Percentiles rank a stretch among this genome's conserved stretches.
Conservation (phyloP, 2,329 filamentous ascomycete species). For the Colletotrichum caudatum region DNA sequence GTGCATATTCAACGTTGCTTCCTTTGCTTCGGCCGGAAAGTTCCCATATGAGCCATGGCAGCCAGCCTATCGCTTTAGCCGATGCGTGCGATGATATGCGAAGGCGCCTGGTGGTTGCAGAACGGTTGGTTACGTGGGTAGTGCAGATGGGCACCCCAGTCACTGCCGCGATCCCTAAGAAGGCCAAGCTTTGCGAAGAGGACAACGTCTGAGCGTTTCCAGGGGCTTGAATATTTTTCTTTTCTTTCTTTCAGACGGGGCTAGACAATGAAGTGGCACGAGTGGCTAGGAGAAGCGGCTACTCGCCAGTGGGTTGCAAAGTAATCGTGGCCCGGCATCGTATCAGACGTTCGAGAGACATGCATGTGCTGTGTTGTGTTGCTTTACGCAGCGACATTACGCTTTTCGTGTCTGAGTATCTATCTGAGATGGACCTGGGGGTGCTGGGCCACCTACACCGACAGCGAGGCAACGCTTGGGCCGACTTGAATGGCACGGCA, state of each 20-base stretch:
- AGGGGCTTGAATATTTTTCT: constrained; percentile 23
- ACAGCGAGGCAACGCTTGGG: constrained; percentile 17
- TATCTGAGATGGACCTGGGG: background rate
- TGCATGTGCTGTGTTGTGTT: constrained; percentile 17
- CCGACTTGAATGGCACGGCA: constrained; percentile 25
- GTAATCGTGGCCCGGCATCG: constrained; percentile 20
- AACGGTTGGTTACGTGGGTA: background rate
- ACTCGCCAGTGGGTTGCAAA: constrained; percentile 1
- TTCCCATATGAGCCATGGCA: background rate
- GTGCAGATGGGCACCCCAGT: constrained; percentile 9
- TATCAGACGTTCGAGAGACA: constrained; percentile 34
- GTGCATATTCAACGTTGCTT: background rate
- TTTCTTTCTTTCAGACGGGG: constrained; percentile 16
- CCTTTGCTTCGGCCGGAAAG: background rate
- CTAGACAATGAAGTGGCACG: constrained; percentile 17
- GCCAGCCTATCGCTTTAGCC: background rate
- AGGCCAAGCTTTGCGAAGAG: constrained; percentile 25
- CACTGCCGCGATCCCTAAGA: constrained; percentile 4
- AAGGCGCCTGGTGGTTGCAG: background rate
- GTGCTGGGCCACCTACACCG: constrained; percentile 9
- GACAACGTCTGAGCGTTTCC: constrained; percentile 13
- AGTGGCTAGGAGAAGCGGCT: constrained; percentile 8
- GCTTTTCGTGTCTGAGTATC: constrained; percentile 17
- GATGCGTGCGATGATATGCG: too few relatives aligned
- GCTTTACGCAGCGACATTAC: constrained; percentile 7